Conservation (phyloP, 768 basidiomycete genomes). For the Exidia glandulosa region DNA sequence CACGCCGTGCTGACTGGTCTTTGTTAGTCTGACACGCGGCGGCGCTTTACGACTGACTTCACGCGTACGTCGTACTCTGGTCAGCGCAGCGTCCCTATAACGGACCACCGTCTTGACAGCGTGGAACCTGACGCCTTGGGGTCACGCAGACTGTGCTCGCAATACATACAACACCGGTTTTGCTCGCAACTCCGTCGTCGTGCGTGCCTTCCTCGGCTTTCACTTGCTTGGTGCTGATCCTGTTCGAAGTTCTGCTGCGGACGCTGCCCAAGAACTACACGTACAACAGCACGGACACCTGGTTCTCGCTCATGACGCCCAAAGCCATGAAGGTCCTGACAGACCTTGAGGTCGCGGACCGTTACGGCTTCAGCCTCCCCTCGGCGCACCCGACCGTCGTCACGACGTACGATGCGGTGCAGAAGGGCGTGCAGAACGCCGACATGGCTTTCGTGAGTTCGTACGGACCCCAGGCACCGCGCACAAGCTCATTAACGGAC, state of each 20-base stretch:
- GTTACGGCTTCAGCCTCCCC: constrained; percentile 57
- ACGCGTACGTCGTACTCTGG: constrained; percentile 43
- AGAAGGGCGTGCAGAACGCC: constrained; percentile 21
- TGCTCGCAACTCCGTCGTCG: constrained; percentile 57
- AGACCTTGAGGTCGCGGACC: constrained; percentile 22
- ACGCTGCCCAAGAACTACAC: constrained; percentile 62
- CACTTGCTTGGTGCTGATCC: constrained; percentile 20
- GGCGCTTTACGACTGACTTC: constrained; percentile 67
- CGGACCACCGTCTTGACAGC: constrained; percentile 27
- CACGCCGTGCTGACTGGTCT: background rate
- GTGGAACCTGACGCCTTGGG: constrained; percentile 69
- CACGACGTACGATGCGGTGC: constrained; percentile 24
- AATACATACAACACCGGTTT: constrained; percentile 57
- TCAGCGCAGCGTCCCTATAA: background rate
- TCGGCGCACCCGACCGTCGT: constrained; percentile 18
- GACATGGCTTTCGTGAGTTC: constrained; percentile 24
- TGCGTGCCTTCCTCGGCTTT: constrained; percentile 8
- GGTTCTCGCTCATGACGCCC: constrained; percentile 75
- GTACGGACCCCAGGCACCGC: constrained; percentile 24
- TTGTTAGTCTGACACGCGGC: constrained; percentile 49
- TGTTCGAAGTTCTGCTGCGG: constrained; percentile 43
- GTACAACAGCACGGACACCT: constrained; percentile 52
- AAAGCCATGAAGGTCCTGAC: constrained; percentile 30
- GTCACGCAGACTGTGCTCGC: constrained; percentile 58
- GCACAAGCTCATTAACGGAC: constrained; percentile 18